phyloP scores from a whole-genome alignment of 805 yeast species.

The Metschnikowia gruessii region DNA sequence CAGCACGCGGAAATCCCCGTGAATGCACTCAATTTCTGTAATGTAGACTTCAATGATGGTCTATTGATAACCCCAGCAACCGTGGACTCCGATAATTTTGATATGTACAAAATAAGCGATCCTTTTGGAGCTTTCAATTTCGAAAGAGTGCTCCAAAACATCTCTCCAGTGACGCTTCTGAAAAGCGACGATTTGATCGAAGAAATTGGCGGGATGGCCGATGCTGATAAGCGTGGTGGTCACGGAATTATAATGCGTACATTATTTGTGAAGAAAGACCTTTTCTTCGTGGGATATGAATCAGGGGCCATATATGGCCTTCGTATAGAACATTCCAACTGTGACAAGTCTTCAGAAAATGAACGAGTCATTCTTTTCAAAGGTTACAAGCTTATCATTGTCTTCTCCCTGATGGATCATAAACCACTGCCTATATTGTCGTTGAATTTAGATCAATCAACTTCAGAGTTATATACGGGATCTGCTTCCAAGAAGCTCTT shows the following conservation, averaged over 20 bases:
- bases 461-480: slow-evolving; percentile 36
- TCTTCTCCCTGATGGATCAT: slow-evolving; percentile 34
- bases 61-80: slow-evolving; percentile 60
- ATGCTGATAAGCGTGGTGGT: slow-evolving; percentile 20
- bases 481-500: slow-evolving; percentile 47
- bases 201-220: slow-evolving; percentile 8
- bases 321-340: slow-evolving; percentile 17
- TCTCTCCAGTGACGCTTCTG: slow-evolving; percentile 16
- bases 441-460: slow-evolving; percentile 28
- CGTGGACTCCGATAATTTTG: slow-evolving; percentile 59
- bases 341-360: slow-evolving; percentile 1
- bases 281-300: slow-evolving; percentile 62
- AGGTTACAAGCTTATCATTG: slow-evolving; percentile 21
- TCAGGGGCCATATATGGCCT: slow-evolving; percentile 54
- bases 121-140: slow-evolving; percentile 19
- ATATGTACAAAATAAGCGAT: slow-evolving; percentile 47
- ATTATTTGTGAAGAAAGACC: slow-evolving; percentile 30
- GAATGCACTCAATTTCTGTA: slow-evolving; percentile 70
- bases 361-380: slow-evolving; percentile 25
- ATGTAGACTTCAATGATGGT: slow-evolving; percentile 35
- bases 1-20: slow-evolving; percentile 54
- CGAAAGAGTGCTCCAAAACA: slow-evolving; percentile 33
- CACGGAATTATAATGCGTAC: slow-evolving; percentile 70
- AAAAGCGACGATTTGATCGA: slow-evolving; percentile 7
- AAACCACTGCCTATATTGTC: slow-evolving; percentile 56